phyloP scores from a whole-genome alignment of 805 yeast species.

The Soucietia sequanensis region DNA sequence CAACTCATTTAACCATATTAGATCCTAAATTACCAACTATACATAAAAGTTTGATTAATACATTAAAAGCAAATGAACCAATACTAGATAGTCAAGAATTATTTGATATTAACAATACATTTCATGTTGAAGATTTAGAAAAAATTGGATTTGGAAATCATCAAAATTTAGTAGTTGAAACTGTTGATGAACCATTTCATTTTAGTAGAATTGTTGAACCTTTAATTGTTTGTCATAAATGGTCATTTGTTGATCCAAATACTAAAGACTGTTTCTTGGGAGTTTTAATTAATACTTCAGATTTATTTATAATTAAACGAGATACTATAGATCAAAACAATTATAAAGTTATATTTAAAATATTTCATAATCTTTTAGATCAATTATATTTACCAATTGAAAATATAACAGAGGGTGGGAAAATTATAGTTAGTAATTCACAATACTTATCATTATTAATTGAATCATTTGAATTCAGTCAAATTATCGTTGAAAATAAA shows the following conservation, averaged over 20 bases:
- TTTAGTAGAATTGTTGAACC: slow-evolving; percentile 34
- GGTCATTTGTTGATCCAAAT: slow-evolving; percentile 26
- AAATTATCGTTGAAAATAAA: slow-evolving; percentile 1
- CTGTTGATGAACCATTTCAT: slow-evolving; percentile 26
- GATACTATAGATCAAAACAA: slow-evolving; percentile 19
- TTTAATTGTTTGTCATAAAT: slow-evolving; percentile 29
- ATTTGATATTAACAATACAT: slow-evolving; percentile 22
- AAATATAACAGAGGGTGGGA: slow-evolving; percentile 15
- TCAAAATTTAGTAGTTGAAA: slow-evolving; percentile 20
- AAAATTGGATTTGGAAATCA: slow-evolving; percentile 29
- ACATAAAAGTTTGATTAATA: slow-evolving; percentile 17
- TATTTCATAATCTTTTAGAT: slow-evolving; percentile 24
- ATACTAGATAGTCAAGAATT: slow-evolving; percentile 23
- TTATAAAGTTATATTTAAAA: slow-evolving; percentile 21
- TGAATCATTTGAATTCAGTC: slow-evolving; percentile 25
- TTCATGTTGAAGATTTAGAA: slow-evolving; percentile 26
- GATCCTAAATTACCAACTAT: slow-evolving; percentile 39
- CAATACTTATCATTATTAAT: slow-evolving; percentile 24
- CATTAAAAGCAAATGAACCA: slow-evolving; percentile 4
- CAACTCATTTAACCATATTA: slow-evolving; percentile 29
- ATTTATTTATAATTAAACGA: slow-evolving; percentile 30
- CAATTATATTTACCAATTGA: slow-evolving; percentile 19
- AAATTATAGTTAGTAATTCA: slow-evolving; percentile 16
- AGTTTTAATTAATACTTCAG: slow-evolving; percentile 37
- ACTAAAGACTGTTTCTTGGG: slow-evolving; percentile 30